Conservation (phyloP, 2,329 filamentous ascomycete species). For the Parasarocladium wereldwijsianum region DNA sequence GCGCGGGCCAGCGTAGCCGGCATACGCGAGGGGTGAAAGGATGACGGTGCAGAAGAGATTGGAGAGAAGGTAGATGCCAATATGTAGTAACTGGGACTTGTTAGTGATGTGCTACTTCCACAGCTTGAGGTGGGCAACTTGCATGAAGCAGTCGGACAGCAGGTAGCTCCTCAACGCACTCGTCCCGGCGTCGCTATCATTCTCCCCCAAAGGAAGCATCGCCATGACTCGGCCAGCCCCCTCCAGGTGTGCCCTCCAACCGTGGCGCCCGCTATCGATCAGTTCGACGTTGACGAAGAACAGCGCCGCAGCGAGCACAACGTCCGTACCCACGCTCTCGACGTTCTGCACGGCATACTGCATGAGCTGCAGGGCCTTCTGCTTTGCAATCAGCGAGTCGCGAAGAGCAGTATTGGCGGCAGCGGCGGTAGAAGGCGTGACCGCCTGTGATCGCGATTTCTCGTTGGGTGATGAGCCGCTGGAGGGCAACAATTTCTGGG, state of each 20-base stretch:
- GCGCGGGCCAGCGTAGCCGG: slow-evolving; percentile 22
- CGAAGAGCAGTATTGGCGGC: slow-evolving; percentile 18
- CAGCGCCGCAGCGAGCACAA: slow-evolving; percentile 28
- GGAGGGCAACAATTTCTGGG: slow-evolving; percentile 4
- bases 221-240: slow-evolving; percentile 29
- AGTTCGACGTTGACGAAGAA: slow-evolving; percentile 36
- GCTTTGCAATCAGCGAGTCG: slow-evolving; percentile 30
- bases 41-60: slow-evolving; percentile 10
- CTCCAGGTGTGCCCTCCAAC: slow-evolving; percentile 31
- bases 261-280: slow-evolving; percentile 31
- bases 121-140: slow-evolving; percentile 7
- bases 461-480: too few relatives aligned
- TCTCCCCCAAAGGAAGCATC: slow-evolving; percentile 16
- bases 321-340: slow-evolving; percentile 20
- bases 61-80: slow-evolving; percentile 28
- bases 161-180: slow-evolving; percentile 27
- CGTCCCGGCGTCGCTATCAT: slow-evolving; percentile 17
- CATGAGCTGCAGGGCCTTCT: slow-evolving; percentile 27
- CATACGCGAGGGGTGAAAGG: slow-evolving; percentile 18
- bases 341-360: slow-evolving; percentile 23
- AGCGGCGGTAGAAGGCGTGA: slow-evolving; percentile 11
- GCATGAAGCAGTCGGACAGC: slow-evolving; percentile 32
- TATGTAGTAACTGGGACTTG: slow-evolving; percentile 24
- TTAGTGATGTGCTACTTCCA: slow-evolving; percentile 2
- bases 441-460: slow-evolving; percentile 10